Conservation (phyloP, 768 basidiomycete species). For the Coprinopsis cinerea region DNA sequence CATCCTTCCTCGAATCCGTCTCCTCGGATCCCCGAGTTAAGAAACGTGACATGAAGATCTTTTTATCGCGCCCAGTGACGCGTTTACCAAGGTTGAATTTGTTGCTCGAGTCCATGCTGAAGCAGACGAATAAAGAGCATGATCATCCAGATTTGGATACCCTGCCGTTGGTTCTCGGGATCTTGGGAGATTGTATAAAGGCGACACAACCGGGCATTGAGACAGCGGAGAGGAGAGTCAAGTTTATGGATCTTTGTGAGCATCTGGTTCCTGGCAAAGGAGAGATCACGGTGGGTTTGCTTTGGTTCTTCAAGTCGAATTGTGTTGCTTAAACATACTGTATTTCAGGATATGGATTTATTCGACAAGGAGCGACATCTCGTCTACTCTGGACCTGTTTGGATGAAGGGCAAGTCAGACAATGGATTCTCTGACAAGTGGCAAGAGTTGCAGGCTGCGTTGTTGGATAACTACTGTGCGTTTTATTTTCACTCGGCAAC, state of each 20-base stretch:
- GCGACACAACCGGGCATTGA: conserved; percentile 87
- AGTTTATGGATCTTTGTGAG: conserved; percentile 78
- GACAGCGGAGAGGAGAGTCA: conserved; percentile 87
- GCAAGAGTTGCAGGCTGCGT: conserved; percentile 58
- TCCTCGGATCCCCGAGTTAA: conserved; percentile 59
- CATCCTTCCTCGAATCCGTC: conserved; percentile 56
- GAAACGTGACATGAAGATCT: conserved; percentile 74
- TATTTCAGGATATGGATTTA: conserved; percentile 70
- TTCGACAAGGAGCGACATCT: conserved; percentile 71
- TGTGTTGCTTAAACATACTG: conserved; percentile 1
- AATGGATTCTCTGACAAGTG: conserved; percentile 60
- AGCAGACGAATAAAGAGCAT: conserved; percentile 54
- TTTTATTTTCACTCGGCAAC: neutral
- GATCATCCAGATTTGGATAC: conserved; percentile 78
- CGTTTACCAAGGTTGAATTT: conserved; percentile 80
- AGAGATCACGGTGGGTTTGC: conserved; percentile 68
- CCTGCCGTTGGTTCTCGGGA: conserved; percentile 63
- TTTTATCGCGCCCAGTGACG: conserved; percentile 82
- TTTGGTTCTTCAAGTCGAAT: neutral
- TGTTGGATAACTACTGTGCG: conserved; percentile 77
- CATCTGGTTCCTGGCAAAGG: conserved; percentile 68
- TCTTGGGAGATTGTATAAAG: conserved; percentile 70
- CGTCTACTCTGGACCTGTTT: conserved; percentile 59
- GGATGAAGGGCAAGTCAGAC: conserved; percentile 56
- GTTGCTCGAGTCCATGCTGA: conserved; percentile 62